Evolutionary conservation across 495 filamentous ascomycete genomes (phyloP).

Genomic region (Aspergillus heteromorphus): DNA sequence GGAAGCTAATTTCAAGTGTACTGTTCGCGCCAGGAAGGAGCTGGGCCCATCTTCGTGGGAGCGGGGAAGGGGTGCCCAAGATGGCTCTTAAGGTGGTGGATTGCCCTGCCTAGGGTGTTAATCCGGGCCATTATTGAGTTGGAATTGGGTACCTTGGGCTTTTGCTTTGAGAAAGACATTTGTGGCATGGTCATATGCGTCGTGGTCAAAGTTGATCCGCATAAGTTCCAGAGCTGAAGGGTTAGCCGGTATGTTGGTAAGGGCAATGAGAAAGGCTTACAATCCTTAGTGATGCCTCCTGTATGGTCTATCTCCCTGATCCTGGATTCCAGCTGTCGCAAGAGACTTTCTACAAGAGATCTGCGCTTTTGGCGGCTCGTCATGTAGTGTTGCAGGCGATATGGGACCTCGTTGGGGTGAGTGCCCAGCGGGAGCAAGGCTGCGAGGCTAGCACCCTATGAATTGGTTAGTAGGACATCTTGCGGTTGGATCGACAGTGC

Average conservation of each 20-base stretch:
- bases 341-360: background rate
- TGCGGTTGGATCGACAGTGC: too few relatives aligned
- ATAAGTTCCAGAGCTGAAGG: background rate
- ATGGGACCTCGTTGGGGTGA: background rate
- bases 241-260: background rate
- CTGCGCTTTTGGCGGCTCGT: background rate
- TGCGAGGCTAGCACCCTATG: background rate
- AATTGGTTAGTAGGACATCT: background rate
- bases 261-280: background rate
- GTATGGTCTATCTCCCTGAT: background rate
- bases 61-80: too few relatives aligned
- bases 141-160: too few relatives aligned
- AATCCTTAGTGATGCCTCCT: background rate
- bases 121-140: too few relatives aligned
- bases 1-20: too few relatives aligned
- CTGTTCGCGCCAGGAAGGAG: too few relatives aligned
- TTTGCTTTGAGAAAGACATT: background rate
- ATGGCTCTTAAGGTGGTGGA: too few relatives aligned
- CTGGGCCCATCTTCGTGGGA: too few relatives aligned
- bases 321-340: background rate
- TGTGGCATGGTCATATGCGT: background rate
- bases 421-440: slow-evolving; percentile 1
- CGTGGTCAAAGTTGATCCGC: slow-evolving; percentile 1
- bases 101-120: too few relatives aligned
- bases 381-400: background rate